Evolutionary conservation across 495 filamentous ascomycete species (phyloP), one percentile per base, ranked within the genome.

Genomic region (Pseudomonodictys pantanalensis): DNA sequence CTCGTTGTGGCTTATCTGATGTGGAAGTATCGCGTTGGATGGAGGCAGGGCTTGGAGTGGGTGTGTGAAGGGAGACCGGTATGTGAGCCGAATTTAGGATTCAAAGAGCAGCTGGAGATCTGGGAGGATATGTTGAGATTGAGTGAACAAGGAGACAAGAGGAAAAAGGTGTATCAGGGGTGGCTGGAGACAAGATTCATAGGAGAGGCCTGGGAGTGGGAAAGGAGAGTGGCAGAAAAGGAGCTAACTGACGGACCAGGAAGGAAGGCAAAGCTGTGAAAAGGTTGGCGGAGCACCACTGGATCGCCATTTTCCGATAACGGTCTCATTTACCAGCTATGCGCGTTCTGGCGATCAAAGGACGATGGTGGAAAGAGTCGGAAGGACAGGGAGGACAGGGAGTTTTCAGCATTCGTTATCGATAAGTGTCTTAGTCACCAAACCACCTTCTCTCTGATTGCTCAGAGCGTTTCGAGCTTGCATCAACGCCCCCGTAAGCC

Each of bases 31-130:
- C 23, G 33, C 3, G n/a, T 62, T 3, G 30, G 49, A 1, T 60
- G 57, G 32, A 45, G 54, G 23, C n/a, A 64, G 17, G 68, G 51
- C 10, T 38, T 72, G 29, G 48, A 52, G 26, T 52, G 61, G 52
- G 23, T 72, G 12, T 66, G 65, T 46, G 69, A 72, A 35, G 68
- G 67, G 6, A 52, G 69, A 32, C 65, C 65, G 18, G 68, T 72
- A 1, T 69, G 67, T 44, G 57, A 58, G 24, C 69, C 69, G 23
- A 72, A 72, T 64, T 53, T 57, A 1, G 69, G 69, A 1, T 71
- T 71, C 35, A 69, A 68, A 57, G 60, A 67, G 52, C 69, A 71
- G 45, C 42, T 71, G 22, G 47, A 22, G 29, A 52, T 68, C 1
- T 69, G 46, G 22, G 7, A 53, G 23, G 20, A 50, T 25, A 69